phyloP scores from a whole-genome alignment of 805 yeast species.

The Vanderwaltozyma verrucispora region DNA sequence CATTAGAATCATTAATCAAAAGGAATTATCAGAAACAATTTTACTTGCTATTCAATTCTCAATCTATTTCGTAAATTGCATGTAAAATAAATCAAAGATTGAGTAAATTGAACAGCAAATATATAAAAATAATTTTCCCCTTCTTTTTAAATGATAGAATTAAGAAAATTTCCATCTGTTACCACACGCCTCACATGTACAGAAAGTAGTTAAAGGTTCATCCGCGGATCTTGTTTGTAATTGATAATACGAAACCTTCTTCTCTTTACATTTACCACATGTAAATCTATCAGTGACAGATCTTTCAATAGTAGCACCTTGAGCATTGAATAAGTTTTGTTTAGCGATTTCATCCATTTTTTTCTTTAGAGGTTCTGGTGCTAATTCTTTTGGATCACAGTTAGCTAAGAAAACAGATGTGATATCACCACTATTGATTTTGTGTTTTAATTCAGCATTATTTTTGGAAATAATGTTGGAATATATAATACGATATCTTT shows the following conservation, averaged over 20 bases:
- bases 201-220: slow-evolving; percentile 96
- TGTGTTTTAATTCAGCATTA: slow-evolving; percentile 72
- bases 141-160: background rate
- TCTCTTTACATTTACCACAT: slow-evolving; percentile 96
- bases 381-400: slow-evolving; percentile 92
- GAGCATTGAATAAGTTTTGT: slow-evolving; percentile 90
- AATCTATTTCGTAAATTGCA: too few relatives aligned
- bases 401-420: slow-evolving; percentile 53
- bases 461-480: slow-evolving; percentile 83
- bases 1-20: too few relatives aligned
- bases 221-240: slow-evolving; percentile 98
- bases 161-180: slow-evolving; percentile 95
- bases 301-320: slow-evolving; percentile 92
- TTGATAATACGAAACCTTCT: slow-evolving; percentile 94
- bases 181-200: slow-evolving; percentile 96
- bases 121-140: too few relatives aligned
- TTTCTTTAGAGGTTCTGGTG: slow-evolving; percentile 80
- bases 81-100: too few relatives aligned
- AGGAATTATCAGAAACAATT: too few relatives aligned
- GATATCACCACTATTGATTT: slow-evolving; percentile 59
- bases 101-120: background rate
- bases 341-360: slow-evolving; percentile 79
- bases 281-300: slow-evolving; percentile 95
- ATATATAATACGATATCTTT: slow-evolving; percentile 75
- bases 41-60: too few relatives aligned